Base-by-base conservation (phyloP, 2,329 filamentous ascomycete genomes). In the Fusarium decemcellulare region DNA sequence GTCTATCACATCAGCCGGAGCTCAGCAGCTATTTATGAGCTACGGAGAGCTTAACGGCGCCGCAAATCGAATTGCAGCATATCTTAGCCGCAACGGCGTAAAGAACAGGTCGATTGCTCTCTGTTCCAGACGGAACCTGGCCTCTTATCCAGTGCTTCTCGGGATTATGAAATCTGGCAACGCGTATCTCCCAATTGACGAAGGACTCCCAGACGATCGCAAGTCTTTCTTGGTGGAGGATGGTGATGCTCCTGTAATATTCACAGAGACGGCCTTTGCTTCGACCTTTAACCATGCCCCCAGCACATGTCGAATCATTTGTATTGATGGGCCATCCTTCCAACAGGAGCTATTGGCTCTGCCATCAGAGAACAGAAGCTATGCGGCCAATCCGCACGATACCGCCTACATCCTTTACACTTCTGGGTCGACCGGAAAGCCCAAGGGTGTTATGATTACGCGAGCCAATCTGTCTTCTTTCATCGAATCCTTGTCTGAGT, bases 101-200 rank as follows among this genome's bases (percentile, higher is more conserved):
- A 58, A 50, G 12, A 58, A 58, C 43, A 34, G 36, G 14, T n/a
- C 54, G 12, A 34, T 58, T 58, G 54, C 54, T 32, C 43, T 58
- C 23, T 58, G 54, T 8, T 58, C 54, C 23, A 36, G 23, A 0
- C 43, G 55, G 27, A 58, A 58, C 36, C 55, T 58, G 29, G 36
- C 23, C 14, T 50, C 55, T 8, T 30, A 58, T 27, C 44, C 55
- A 7, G 44, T 58, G 3, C 55, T 58, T 14, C 34, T 58, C 27
- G 55, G 55, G 27, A 58, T 58, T 11, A 58, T 58, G 23, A 58
- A 58, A 27, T 58, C 55, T 29, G 44, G 55, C 36, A 58, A 58
- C 16, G 16, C 55, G 5, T 58, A 58, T 34, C 55, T 58, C 29
- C 55, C 55, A 9, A 42, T 58, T 10, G 44, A 58, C 14, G 55